phyloP scores from a whole-genome alignment of 225 moss, liverwort and hornwort genomes.

The Polytrichum formosum region DNA sequence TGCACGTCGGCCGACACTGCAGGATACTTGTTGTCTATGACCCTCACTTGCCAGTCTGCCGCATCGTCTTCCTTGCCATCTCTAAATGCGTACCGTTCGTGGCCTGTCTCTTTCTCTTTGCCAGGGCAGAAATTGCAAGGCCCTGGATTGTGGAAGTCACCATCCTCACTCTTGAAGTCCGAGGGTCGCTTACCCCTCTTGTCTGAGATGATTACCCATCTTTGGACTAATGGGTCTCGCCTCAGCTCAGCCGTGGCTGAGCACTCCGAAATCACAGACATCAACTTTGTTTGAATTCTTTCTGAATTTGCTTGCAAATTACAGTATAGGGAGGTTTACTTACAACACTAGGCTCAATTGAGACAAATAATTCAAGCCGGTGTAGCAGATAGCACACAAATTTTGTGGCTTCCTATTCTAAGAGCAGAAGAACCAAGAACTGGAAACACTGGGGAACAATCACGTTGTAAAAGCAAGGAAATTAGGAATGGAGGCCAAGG shows the following conservation, averaged over 20 bases:
- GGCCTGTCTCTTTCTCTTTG: constrained; percentile 41
- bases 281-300: no score
- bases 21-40: constrained; percentile 29
- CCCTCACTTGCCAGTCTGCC: constrained; percentile 42
- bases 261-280: no score
- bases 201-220: constrained; percentile 55
- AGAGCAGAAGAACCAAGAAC: no score
- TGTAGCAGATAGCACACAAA: no score
- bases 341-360: no score
- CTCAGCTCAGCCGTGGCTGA: constrained; percentile 31
- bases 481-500: no score
- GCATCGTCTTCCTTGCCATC: constrained; percentile 19
- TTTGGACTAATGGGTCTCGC: constrained; percentile 34
- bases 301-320: no score
- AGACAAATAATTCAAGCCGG: no score
- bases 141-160: constrained; percentile 12
- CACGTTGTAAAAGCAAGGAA: no score
- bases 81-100: constrained; percentile 20
- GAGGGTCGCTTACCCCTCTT: constrained; percentile 39
- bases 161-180: constrained; percentile 15
- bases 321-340: no score
- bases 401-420: no score
- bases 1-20: constrained; percentile 24
- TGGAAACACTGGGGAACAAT: no score
- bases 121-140: constrained; percentile 44